Evolutionary conservation across 306 rosid genomes (phyloP), one percentile per base, ranked within the genome.

Genomic region (Pueraria montana): DNA sequence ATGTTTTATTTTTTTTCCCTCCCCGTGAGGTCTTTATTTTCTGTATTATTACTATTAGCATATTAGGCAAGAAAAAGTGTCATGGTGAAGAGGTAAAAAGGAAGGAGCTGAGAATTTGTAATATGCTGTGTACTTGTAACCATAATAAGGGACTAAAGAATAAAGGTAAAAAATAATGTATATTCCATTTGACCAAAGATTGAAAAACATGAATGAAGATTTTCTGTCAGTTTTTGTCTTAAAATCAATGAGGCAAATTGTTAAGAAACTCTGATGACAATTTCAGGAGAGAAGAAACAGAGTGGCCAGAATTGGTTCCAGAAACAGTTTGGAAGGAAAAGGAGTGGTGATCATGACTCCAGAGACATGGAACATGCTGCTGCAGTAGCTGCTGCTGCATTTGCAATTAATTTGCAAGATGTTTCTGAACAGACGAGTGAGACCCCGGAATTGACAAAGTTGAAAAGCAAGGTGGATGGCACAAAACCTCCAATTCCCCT

Each of bases 371-470:
- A 91, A 55, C 89, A 82, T 45, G 91, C 81, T n/a, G 73, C 88
- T 10, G 97, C 97, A 14, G 89, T 92, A 23, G 99, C 97, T 74
- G 98, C 99, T 64, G 92, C 94, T 14, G 88, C 89, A 53, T 87
- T 75, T 30, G 94, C 97, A 49, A 72, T 92, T 36, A 77, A 61
- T 68, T 82, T 84, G 62, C 80, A 83, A 8, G 90, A 89, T 24
- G 84, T 79, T 32, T 42, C 86, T 5, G 84, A 84, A 58, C 53
- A 59, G 43, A 80, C 59, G 67, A 42, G 70, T 32, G 87, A 83
- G 26, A 83, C 40, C 46, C 80, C 86, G 1, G 80, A 71, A 49
- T 34, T 53, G 34, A 36, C 63, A 27, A 81, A 61, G 78, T 77
- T 65, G 76, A 91, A 72, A 82, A 83, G 84, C 86, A 83, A 77